Conservation (phyloP, 2,329 filamentous ascomycete genomes). For the Phialophora macrospora region DNA sequence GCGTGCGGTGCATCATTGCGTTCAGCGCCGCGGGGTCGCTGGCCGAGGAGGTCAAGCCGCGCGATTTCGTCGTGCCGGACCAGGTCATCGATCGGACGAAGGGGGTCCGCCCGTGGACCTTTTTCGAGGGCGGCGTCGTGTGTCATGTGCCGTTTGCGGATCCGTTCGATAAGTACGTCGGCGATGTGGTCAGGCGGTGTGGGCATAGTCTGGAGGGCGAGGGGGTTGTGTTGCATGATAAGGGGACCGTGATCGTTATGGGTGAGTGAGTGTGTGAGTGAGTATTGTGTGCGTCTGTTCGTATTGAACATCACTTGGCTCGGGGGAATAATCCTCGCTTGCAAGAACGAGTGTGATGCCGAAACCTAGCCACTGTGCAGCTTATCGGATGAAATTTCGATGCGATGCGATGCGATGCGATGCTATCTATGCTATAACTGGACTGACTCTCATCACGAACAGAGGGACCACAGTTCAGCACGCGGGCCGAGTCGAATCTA, state of each 20-base stretch:
- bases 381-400: no score
- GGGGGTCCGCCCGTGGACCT: conserved; percentile 90
- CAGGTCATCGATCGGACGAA: conserved; percentile 98
- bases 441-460: neutral
- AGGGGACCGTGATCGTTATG: conserved; percentile 89
- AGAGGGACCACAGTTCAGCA: conserved; percentile 98
- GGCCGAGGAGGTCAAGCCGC: conserved; percentile 88
- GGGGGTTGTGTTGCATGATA: conserved; percentile 80
- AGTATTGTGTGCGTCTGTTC: neutral
- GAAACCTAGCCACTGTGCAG: neutral
- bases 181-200: conserved; percentile 76
- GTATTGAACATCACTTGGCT: neutral
- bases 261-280: conserved; percentile 57
- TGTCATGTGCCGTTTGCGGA: conserved; percentile 95
- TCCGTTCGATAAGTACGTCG: conserved; percentile 82
- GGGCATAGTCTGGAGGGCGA: conserved; percentile 80
- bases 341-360: neutral
- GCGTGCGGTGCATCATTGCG: conserved; percentile 87
- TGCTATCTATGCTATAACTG: neutral
- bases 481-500: conserved; percentile 91
- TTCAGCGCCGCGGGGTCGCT: conserved; percentile 94
- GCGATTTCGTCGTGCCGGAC: conserved; percentile 95
- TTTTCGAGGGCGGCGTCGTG: conserved; percentile 82
- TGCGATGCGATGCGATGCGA: neutral
- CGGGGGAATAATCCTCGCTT: neutral